These are phyloP conservation scores for Vaccinium myrtillus DNA, from an alignment of 148 eudicot species.

Conservation along the genomic window DNA sequence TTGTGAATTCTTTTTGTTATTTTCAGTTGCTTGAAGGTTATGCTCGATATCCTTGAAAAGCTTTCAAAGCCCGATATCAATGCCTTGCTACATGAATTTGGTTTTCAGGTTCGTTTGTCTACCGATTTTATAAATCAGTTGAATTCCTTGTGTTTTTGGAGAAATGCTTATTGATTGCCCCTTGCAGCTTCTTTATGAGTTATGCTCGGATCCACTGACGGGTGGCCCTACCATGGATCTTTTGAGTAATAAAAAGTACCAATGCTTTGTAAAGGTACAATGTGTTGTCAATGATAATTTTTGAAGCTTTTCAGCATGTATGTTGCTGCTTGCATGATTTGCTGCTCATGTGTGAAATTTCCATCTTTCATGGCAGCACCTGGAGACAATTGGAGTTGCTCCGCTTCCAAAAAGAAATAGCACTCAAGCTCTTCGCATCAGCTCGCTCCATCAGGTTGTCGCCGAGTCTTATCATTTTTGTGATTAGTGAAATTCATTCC, in stretches of 20 bases:
- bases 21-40: slow-evolving; percentile 89
- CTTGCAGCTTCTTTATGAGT: slow-evolving; percentile 83
- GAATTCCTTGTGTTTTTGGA: neutral
- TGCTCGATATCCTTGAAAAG: slow-evolving; percentile 87
- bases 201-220: slow-evolving; percentile 85
- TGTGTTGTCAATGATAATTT: neutral
- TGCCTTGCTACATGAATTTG: slow-evolving; percentile 93
- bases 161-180: slow-evolving; percentile 14
- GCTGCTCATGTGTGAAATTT: neutral
- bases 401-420: slow-evolving; percentile 84
- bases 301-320: neutral
- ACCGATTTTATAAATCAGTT: neutral
- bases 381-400: slow-evolving; percentile 71
- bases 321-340: neutral
- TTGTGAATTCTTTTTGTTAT: slow-evolving; percentile 14
- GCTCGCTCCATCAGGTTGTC: slow-evolving; percentile 94
- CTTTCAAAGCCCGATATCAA: slow-evolving; percentile 72
- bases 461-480: neutral
- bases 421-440: slow-evolving; percentile 74
- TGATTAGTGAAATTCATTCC: neutral
- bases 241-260: slow-evolving; percentile 72
- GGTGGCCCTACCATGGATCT: slow-evolving; percentile 84
- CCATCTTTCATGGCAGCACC: slow-evolving; percentile 51
- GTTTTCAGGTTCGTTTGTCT: slow-evolving; percentile 67
- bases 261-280: slow-evolving; percentile 80